Evolutionary conservation across 1,284 basidiomycete species (phyloP), one percentile per base, ranked within the genome.

Genomic region (Ustilago curta): DNA sequence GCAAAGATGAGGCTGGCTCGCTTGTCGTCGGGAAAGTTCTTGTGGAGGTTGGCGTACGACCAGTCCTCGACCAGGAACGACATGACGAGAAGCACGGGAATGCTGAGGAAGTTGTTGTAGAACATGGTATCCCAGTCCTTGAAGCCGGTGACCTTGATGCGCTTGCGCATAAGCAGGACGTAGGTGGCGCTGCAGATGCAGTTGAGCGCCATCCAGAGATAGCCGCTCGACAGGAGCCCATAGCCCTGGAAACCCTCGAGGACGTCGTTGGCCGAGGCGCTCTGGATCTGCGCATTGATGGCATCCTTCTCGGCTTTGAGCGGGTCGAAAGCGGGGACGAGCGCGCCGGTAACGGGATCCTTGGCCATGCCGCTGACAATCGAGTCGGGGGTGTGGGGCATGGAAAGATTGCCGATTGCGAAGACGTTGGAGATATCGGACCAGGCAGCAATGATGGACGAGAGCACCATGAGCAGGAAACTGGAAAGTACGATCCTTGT

Each of bases 111-210:
- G 86, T 99, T 99, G 88, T 97, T 98, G 88, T 98, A 99, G 87
- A 95, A 97, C 96, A 99, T 98, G 27, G 95, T 93, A 84, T 99
- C 97, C 95, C 95, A 97, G 85, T 99, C 96, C 70, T 95, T 96
- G 88, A 99, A 99, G 42, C 94, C 94, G n/a, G 94, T 98, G 44
- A 89, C 85, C 88, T 99, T 99, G 88, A 99, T 99, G 65, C 92
- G 90, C 86, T 97, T 98, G 72, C 97, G 91, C 97, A 99, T 99
- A 57, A 92, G 89, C 59, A 99, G 88, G 45, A 94, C 96, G 86
- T 97, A 99, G 57, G 91, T 91, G 11, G 97, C 97, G 75, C 93
- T 95, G 48, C 91, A 90, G 50, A 93, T 82, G 85, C 97, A 99
- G 86, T 99, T 99, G 66, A 92, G 79, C 62, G 93, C 86, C 95